A percentile compares a stretch with the other conserved stretches of the same genome.
Conservation (phyloP, 1,284 basidiomycete genomes). For the Anthracocystis walkeri region DNA sequence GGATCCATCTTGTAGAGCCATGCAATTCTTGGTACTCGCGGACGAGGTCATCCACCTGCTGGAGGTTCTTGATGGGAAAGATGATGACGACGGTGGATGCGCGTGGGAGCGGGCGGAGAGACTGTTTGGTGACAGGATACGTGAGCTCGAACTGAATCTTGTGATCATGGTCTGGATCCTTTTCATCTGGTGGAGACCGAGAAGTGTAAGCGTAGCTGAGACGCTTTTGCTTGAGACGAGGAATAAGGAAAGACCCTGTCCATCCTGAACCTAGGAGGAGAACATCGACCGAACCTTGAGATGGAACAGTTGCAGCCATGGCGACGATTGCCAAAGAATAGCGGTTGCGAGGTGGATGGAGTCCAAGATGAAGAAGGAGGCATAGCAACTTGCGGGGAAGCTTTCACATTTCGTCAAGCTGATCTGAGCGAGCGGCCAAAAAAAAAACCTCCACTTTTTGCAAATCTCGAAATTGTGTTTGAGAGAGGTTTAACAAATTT, state of each 20-base stretch:
- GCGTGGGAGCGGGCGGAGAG: slow-evolving; percentile 73
- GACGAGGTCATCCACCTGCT: slow-evolving; percentile 51
- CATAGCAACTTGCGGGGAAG: neutral
- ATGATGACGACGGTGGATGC: slow-evolving; percentile 76
- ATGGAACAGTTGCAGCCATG: neutral
- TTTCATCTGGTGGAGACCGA: slow-evolving; percentile 71
- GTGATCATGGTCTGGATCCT: slow-evolving; percentile 61
- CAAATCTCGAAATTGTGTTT: neutral
- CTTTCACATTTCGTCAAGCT: neutral
- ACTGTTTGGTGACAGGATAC: slow-evolving; percentile 61
- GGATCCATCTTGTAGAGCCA: slow-evolving; percentile 50
- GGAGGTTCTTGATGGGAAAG: slow-evolving; percentile 70
- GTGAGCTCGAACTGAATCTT: slow-evolving; percentile 68
- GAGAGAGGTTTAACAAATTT: neutral
- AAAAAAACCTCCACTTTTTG: slow-evolving; percentile 7
- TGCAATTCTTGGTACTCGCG: slow-evolving; percentile 44
- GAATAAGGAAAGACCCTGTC: slow-evolving; percentile 77
- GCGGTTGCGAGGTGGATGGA: neutral
- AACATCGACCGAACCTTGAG: slow-evolving; percentile 71
- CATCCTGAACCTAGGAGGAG: slow-evolving; percentile 79
- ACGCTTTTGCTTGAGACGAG: slow-evolving; percentile 71
- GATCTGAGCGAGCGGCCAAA: slow-evolving; percentile 2
- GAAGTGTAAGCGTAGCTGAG: slow-evolving; percentile 72
- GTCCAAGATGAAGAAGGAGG: neutral
- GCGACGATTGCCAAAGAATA: too few species aligned